These are phyloP conservation scores for Spathaspora sp. DNA, from an alignment of 805 yeast genomes.

Conservation along the genomic window DNA sequence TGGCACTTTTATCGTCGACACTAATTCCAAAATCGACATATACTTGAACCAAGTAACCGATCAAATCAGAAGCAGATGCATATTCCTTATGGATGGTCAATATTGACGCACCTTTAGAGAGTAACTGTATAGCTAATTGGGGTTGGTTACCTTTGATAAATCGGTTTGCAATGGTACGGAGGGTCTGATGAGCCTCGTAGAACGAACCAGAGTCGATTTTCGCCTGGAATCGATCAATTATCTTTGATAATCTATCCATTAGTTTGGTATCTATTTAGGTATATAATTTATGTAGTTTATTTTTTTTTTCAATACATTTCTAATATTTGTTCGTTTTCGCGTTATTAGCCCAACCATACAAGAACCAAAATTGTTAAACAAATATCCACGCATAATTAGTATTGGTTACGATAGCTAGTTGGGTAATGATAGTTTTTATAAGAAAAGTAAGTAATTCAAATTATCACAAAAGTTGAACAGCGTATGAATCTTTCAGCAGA, in stretches of 20 bases:
- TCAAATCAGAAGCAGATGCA: slow-evolving; percentile 79
- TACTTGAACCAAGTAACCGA: slow-evolving; percentile 67
- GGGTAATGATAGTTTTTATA: neutral
- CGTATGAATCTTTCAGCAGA: neutral
- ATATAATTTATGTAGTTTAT: neutral
- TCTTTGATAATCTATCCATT: slow-evolving; percentile 48
- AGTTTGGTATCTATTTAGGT: slow-evolving; percentile 5
- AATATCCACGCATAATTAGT: no score
- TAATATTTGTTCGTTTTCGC: neutral
- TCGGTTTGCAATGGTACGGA: slow-evolving; percentile 85
- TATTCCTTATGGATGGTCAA: slow-evolving; percentile 67
- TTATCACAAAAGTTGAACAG: no score
- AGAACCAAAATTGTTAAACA: neutral
- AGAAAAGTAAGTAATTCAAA: no score
- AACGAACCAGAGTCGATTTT: slow-evolving; percentile 72
- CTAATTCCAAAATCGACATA: slow-evolving; percentile 48
- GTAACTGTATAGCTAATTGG: slow-evolving; percentile 67
- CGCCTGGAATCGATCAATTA: slow-evolving; percentile 61
- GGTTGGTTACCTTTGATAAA: slow-evolving; percentile 67
- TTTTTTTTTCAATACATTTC: neutral
- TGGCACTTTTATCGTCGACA: slow-evolving; percentile 35
- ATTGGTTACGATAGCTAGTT: neutral
- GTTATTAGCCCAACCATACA: neutral
- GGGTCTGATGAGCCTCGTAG: slow-evolving; percentile 95
- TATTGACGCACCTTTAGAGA: slow-evolving; percentile 67